Evolutionary conservation across 2,329 filamentous ascomycete genomes (phyloP), one percentile per base, ranked within the genome.

Genomic region (Diaporthe amygdali): DNA sequence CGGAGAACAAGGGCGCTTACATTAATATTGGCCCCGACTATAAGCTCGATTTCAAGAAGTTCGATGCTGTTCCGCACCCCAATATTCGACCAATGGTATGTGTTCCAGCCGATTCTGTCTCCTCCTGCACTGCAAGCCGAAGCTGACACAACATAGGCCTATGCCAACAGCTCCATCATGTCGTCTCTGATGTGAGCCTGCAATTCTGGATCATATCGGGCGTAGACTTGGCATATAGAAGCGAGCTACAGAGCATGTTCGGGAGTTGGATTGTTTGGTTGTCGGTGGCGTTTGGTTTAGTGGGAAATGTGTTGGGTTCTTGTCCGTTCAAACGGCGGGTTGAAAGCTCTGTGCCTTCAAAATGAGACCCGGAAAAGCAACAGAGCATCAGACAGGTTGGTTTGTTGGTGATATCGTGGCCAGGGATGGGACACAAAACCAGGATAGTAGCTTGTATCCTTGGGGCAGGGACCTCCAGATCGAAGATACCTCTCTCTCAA

Each of bases 1-100:
- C 96, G 0, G 96, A 97, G 85, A 99, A 99, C 84, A 96, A 95
- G 85, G 96, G 96, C 74, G 96, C 96, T 22, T 99, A 97, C 82
- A 99, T 99, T 89, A 98, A 99, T 83, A 93, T 99, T 75, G 93
- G 94, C 39, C 89, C 94, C 20, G 94, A 97, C 74, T 94, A 97
- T 81, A 97, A 98, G 87, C 91, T 98, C 77, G 86, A 94, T 46
- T 99, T 94, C 84, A 90, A 96, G 81, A 92, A 97, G 80, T 99
- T 99, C 76, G 95, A 98, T 77, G 96, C 96, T 9, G 96, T 99
- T 68, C 95, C 95, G 73, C 96, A 99, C 86, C 96, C 96, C 15
- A 90, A 97, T 78, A 96, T 99, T 81, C 94, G 93, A 82, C 96
- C 96, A 17, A 99, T 99, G 92, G 92, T 91, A 81, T 81, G 84